These are phyloP conservation scores for Carex sylvatica DNA, from an alignment of 202 grass and related monocot species.

Conservation along the genomic window DNA sequence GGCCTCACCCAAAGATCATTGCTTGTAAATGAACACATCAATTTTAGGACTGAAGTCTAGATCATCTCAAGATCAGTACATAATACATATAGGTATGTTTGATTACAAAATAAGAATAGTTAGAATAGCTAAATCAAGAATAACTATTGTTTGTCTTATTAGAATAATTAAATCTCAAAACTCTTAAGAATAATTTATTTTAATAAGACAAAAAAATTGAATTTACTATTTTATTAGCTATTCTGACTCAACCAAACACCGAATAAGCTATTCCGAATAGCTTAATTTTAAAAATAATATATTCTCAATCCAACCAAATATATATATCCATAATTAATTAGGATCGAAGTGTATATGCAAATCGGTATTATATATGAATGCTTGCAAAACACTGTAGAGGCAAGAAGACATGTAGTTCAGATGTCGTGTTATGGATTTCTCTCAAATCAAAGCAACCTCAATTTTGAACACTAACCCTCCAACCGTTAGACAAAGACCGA, in stretches of 20 bases:
- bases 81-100: too few relatives aligned
- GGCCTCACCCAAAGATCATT: not conserved
- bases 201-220: too few relatives aligned
- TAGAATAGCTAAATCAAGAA: too few relatives aligned
- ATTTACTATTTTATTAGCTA: too few relatives aligned
- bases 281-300: too few relatives aligned
- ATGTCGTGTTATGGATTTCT: not conserved
- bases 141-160: too few relatives aligned
- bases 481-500: conserved; percentile 23
- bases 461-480: conserved; percentile 4
- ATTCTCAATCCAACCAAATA: too few relatives aligned
- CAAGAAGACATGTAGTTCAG: conserved; percentile 20
- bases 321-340: not conserved
- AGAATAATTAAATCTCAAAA: too few relatives aligned
- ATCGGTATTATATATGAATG: not conserved
- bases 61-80: not conserved
- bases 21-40: not conserved
- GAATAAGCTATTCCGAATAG: too few relatives aligned
- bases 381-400: not conserved
- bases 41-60: not conserved
- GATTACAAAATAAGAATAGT: too few relatives aligned
- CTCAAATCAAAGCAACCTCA: conserved; percentile 24
- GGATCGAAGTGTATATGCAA: not conserved
- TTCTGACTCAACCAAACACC: too few relatives aligned
- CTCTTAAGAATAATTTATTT: too few relatives aligned